Evolutionary conservation across 2,329 filamentous ascomycete genomes (phyloP).

Genomic region (Fusarium cyanostomum): DNA sequence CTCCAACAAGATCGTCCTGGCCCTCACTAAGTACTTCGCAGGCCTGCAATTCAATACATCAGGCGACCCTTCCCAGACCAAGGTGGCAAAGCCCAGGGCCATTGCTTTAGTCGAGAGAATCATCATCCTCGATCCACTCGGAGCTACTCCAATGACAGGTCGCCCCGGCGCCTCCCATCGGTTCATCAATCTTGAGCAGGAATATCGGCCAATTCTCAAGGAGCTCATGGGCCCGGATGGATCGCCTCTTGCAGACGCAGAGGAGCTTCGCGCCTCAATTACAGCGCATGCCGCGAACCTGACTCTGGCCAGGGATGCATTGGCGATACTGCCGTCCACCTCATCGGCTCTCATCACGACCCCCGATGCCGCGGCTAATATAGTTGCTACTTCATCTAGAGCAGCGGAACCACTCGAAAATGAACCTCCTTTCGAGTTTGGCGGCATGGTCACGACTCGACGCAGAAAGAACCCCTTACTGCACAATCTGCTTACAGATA

Average conservation of each 20-base stretch:
- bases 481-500: conserved; percentile 95
- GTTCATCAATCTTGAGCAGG: conserved; percentile 94
- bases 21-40: conserved; percentile 79
- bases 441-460: conserved; percentile 63
- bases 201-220: conserved; percentile 75
- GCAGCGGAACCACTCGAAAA: conserved; percentile 48
- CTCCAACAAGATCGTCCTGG: conserved; percentile 73
- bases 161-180: conserved; percentile 51
- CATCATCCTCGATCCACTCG: conserved; percentile 87
- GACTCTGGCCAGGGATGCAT: conserved; percentile 72
- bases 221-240: conserved; percentile 60
- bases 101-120: conserved; percentile 80
- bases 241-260: conserved; percentile 46
- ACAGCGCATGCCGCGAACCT: conserved; percentile 74
- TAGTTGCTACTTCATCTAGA: conserved; percentile 50
- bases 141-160: conserved; percentile 77
- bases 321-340: conserved; percentile 81
- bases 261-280: conserved; percentile 39
- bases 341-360: conserved; percentile 92
- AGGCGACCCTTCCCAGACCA: conserved; percentile 32
- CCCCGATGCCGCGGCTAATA: conserved; percentile 77
- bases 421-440: conserved; percentile 61
- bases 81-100: conserved; percentile 54
- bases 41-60: conserved; percentile 63
- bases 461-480: conserved; percentile 82